A percentile compares a stretch with the other conserved stretches of the same genome.
phyloP scores from a whole-genome alignment of 345 rosid species.

The Gossypium rotundifolium region DNA sequence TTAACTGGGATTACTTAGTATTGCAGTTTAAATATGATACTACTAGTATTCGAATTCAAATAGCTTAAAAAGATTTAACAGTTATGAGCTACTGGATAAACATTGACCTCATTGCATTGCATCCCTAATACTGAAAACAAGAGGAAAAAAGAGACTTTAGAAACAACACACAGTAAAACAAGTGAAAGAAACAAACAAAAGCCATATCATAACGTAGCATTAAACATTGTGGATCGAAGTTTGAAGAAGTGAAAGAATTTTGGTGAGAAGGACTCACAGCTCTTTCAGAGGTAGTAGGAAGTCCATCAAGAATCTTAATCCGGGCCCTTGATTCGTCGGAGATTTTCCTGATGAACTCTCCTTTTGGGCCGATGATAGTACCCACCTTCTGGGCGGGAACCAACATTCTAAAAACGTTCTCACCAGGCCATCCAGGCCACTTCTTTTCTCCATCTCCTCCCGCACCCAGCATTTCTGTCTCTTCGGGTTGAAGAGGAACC shows the following conservation, averaged over 20 bases:
- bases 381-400: slow-evolving; percentile 39
- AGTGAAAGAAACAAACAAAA: neutral
- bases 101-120: neutral
- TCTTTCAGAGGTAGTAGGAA: slow-evolving; percentile 33
- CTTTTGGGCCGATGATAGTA: slow-evolving; percentile 37
- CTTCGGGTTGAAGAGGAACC: neutral
- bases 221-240: neutral
- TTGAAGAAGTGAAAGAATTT: neutral
- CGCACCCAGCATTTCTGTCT: neutral
- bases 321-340: slow-evolving; percentile 38
- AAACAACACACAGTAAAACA: neutral
- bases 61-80: neutral
- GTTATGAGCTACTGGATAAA: neutral
- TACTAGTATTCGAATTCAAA: neutral
- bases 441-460: slow-evolving; percentile 23
- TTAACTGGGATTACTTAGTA: neutral
- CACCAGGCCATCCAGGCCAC: slow-evolving; percentile 36
- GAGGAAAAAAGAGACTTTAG: neutral
- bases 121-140: neutral
- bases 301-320: slow-evolving; percentile 37
- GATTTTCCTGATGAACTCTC: slow-evolving; percentile 36
- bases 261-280: slow-evolving; percentile 24
- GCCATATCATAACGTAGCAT: neutral
- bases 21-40: neutral
- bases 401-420: slow-evolving; percentile 41